These are phyloP conservation scores for Entoloma clypeatum DNA, from an alignment of 1,284 basidiomycete genomes.

Conservation along the genomic window DNA sequence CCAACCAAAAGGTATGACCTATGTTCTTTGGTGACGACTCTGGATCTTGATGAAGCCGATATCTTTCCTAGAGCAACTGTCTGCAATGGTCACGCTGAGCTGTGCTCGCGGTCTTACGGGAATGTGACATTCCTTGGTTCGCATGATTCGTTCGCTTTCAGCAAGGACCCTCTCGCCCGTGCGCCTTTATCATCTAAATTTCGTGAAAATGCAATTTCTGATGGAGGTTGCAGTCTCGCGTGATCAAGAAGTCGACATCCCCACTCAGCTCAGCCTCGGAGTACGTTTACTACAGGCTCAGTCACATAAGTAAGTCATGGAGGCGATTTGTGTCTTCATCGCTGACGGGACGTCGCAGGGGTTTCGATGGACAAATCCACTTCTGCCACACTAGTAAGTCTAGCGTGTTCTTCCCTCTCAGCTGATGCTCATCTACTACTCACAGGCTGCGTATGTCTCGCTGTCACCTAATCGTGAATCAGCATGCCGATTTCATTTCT, in stretches of 20 bases:
- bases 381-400: constrained; percentile 63
- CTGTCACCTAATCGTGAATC: constrained; percentile 2
- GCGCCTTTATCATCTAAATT: constrained; percentile 18
- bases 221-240: constrained; percentile 39
- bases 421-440: neutral
- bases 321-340: neutral
- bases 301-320: constrained; percentile 49
- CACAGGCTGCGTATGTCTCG: constrained; percentile 24
- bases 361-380: constrained; percentile 40
- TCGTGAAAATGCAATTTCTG: neutral
- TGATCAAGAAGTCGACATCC: constrained; percentile 60
- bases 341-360: neutral
- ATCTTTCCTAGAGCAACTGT: constrained; percentile 33
- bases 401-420: neutral
- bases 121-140: constrained; percentile 64
- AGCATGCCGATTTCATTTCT: too few relatives aligned
- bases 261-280: constrained; percentile 60
- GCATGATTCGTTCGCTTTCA: constrained; percentile 68
- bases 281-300: constrained; percentile 74
- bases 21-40: too few relatives aligned
- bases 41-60: too few relatives aligned
- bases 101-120: constrained; percentile 59
- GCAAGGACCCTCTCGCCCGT: constrained; percentile 45
- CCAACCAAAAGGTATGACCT: too few relatives aligned
- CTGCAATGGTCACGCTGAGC: constrained; percentile 53